A percentile compares a stretch with the other conserved stretches of the same genome.
Evolutionary conservation across 2,329 filamentous ascomycete species (phyloP).

Genomic region (Colletotrichum australisinense): DNA sequence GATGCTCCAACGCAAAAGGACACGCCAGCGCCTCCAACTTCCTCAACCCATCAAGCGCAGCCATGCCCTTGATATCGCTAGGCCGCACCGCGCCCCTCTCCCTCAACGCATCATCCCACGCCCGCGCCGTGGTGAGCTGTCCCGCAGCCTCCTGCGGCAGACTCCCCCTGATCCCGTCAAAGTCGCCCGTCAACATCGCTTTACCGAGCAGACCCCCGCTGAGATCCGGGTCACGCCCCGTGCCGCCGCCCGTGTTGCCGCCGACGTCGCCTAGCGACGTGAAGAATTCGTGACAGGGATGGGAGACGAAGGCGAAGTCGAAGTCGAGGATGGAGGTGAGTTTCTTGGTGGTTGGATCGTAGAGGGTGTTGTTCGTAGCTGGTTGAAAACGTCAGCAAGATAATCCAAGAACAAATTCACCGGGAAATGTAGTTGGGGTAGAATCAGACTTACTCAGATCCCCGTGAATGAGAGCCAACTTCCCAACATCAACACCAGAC

Average conservation of each 20-base stretch:
- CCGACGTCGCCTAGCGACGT: constrained; percentile 37
- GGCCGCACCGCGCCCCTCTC: not conserved
- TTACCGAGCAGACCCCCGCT: constrained; percentile 32
- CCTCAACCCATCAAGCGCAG: constrained; percentile 2
- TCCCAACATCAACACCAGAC: constrained; percentile 31
- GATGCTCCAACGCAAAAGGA: constrained; percentile 11
- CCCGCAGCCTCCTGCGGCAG: not conserved
- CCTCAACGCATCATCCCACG: constrained; percentile 1
- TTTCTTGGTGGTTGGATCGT: constrained; percentile 35
- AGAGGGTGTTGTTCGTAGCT: constrained; percentile 44
- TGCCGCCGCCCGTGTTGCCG: constrained; percentile 16
- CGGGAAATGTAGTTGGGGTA: no score
- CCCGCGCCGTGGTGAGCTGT: not conserved
- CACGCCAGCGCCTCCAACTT: constrained; percentile 1
- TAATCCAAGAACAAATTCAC: no score
- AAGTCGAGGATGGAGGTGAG: constrained; percentile 44
- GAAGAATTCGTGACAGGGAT: constrained; percentile 42
- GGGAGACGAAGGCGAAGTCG: constrained; percentile 40
- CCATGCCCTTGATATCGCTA: not conserved
- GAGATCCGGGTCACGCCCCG: constrained; percentile 12
- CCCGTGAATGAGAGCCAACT: constrained; percentile 39
- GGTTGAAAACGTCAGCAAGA: no score
- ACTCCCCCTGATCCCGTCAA: not conserved
- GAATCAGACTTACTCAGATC: constrained; percentile 40
- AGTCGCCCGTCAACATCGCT: constrained; percentile 8